Evolutionary conservation across 768 basidiomycete species (phyloP), one percentile per base, ranked within the genome.

Genomic region (Dacryopinax primogenitus): DNA sequence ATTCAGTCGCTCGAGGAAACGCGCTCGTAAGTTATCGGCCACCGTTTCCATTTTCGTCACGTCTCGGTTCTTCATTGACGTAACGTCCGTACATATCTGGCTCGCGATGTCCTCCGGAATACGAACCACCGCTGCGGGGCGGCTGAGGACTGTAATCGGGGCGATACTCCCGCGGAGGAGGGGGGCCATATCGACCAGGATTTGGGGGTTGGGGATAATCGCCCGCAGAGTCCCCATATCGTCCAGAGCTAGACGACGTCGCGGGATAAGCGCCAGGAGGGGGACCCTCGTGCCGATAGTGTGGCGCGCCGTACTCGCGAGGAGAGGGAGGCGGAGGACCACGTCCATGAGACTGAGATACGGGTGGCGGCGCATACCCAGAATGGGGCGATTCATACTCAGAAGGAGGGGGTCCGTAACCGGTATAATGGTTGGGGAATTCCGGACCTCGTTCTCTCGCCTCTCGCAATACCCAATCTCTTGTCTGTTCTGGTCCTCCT

Each of bases 1-100:
- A 30, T n/a, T n/a, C 13, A 6, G 18, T 3, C 30, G 11, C 32
- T 21, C 51, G 15, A 28, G 9, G 3, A 30, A 18, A 3, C 26
- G 9, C 9, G 26, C 7, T 4, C 7, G 18, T 6, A 6, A 15
- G 51, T 30, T 58, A 58, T 7, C 51, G 51, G 26, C 11, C 51
- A 13, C 51, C 51, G 26, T 26, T 26, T 3, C 51, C 51, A 30
- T 58, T 58, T 15, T 30, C 51, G 26, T 58, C 51, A 30, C 51
- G 51, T 32, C 51, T 58, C 26, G 51, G 51, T 30, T 58, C 51
- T 30, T 58, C 51, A 30, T 58, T 58, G 13, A 58, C 51, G 26
- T 58, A 58, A 28, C 51, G 26, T 32, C 32, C 51, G 51, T 58
- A 58, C 51, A 58, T 58, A 4, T 58, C 51, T 30, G 51, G 3